Base-by-base conservation (phyloP, 2,329 filamentous ascomycete genomes). In the Fonsecaea nubica region DNA sequence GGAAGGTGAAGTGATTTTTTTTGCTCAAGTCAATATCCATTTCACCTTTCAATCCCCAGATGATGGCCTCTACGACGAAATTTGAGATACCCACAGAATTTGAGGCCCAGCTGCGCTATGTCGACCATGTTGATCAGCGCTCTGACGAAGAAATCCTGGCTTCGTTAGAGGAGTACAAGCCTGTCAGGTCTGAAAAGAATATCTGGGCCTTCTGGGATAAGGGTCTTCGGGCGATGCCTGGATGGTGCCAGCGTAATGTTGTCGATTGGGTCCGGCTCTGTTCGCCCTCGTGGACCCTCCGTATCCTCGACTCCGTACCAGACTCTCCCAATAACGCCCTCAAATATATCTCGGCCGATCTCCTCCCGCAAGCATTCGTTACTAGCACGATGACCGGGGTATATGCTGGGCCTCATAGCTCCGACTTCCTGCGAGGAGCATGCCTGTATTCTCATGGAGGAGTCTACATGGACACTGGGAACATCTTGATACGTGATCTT, bases 201-300 rank as follows among this genome's bases (percentile, higher is more conserved):
- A 76, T 87, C 32, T 88, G 84, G 80, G 85, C 86, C 72, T 87
- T 86, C 76, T 88, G 85, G 85, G 80, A 87, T 72, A 76, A 75
- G 3, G 85, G 85, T 33, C 83, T 81, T 70, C 52, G 69, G 2
- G 75, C 74, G 32, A 83, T 87, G 80, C 82, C 85, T 64, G 77
- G 79, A 0, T 86, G 86, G 72, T 78, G 81, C 4, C 76, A 83
- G 64, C 84, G 85, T 48, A 87, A 83, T 66, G 77, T 87, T 33
- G 79, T 84, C 48, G 78, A 82, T 59, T 87, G 84, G 81, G 78
- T 86, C 71, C 80, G 84, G 1, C 81, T 85, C n/a, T 80, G 86
- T 62, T 85, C 85, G 33, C 66, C 68, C 3, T 45, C 48, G 5
- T 88, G 85, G 86, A 78, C 74, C 0, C 75, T 87, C 58, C 84